Evolutionary conservation across 805 yeast genomes (phyloP).

Genomic region (Metschnikowia borealis): DNA sequence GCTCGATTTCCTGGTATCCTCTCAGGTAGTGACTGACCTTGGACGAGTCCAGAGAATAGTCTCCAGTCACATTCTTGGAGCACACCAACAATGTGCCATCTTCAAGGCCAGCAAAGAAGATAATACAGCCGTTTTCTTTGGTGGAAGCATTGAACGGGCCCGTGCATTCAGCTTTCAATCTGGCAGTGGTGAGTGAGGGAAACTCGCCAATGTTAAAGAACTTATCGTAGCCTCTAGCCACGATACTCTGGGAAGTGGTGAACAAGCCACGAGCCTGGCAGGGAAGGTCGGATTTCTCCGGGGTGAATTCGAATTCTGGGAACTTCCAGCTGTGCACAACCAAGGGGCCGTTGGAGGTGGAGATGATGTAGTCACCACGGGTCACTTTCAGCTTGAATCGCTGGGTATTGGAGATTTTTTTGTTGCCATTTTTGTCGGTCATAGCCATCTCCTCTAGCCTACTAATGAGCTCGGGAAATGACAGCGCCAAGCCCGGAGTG

Average conservation of each 20-base stretch:
- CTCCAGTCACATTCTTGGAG: conserved; percentile 87
- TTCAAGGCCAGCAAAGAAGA: conserved; percentile 70
- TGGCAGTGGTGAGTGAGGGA: conserved; percentile 4
- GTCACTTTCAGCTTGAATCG: conserved; percentile 8
- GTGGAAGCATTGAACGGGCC: conserved; percentile 82
- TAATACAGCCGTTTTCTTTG: conserved; percentile 93
- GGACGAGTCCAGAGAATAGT: conserved; percentile 13
- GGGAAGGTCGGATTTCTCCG: conserved; percentile 53
- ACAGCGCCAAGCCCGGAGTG: conserved; percentile 5
- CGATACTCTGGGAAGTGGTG: conserved; percentile 48
- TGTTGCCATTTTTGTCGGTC: conserved; percentile 6
- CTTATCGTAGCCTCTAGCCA: conserved; percentile 88
- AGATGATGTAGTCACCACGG: conserved; percentile 15
- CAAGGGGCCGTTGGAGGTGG: conserved; percentile 11
- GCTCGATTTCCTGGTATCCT: conserved; percentile 56
- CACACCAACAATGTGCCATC: conserved; percentile 82
- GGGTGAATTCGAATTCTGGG: conserved; percentile 83
- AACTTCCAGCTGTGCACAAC: conserved; percentile 62
- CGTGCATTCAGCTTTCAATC: conserved; percentile 28
- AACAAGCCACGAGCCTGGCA: conserved; percentile 82
- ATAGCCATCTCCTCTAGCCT: conserved; percentile 17
- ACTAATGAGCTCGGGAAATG: conserved; percentile 17
- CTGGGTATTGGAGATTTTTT: not conserved
- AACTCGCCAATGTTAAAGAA: conserved; percentile 79
- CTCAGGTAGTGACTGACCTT: conserved; percentile 67